These are phyloP conservation scores for Suillus plorans DNA, from an alignment of 768 basidiomycete species.

Conservation along the genomic window DNA sequence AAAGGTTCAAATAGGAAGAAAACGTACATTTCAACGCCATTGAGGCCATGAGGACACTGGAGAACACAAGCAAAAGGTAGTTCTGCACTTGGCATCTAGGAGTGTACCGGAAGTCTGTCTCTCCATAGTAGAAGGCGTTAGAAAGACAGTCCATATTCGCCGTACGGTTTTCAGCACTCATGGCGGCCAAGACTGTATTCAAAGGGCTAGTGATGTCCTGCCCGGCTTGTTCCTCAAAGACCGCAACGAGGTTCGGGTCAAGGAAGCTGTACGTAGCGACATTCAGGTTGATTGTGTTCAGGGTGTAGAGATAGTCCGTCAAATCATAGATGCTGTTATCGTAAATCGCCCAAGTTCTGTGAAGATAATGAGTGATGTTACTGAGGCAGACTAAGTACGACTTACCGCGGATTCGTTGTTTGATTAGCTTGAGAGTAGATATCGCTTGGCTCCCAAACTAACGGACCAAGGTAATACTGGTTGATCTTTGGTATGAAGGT, in stretches of 20 bases:
- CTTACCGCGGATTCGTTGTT: constrained; percentile 32
- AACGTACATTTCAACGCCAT: constrained; percentile 61
- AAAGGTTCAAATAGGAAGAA: neutral
- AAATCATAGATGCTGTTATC: constrained; percentile 59
- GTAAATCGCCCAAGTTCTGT: constrained; percentile 60
- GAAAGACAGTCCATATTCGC: constrained; percentile 52
- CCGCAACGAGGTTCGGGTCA: constrained; percentile 42
- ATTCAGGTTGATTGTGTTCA: constrained; percentile 41
- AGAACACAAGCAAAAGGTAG: constrained; percentile 54
- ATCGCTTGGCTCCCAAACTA: constrained; percentile 47
- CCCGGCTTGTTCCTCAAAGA: constrained; percentile 61
- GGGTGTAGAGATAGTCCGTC: constrained; percentile 66
- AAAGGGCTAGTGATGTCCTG: constrained; percentile 57
- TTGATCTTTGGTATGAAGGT: constrained; percentile 54
- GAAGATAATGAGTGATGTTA: constrained; percentile 11
- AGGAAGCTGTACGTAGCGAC: constrained; percentile 52
- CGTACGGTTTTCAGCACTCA: constrained; percentile 39
- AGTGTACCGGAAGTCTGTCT: constrained; percentile 56
- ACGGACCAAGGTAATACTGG: constrained; percentile 58
- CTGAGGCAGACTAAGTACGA: constrained; percentile 9
- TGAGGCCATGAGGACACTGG: constrained; percentile 54
- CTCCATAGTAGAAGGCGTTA: constrained; percentile 58
- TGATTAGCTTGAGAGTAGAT: constrained; percentile 39
- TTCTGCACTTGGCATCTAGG: constrained; percentile 63
- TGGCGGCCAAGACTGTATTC: constrained; percentile 41